These are phyloP conservation scores for Lignosus rhinocerotis DNA, from an alignment of 1,284 basidiomycete genomes.

Conservation along the genomic window DNA sequence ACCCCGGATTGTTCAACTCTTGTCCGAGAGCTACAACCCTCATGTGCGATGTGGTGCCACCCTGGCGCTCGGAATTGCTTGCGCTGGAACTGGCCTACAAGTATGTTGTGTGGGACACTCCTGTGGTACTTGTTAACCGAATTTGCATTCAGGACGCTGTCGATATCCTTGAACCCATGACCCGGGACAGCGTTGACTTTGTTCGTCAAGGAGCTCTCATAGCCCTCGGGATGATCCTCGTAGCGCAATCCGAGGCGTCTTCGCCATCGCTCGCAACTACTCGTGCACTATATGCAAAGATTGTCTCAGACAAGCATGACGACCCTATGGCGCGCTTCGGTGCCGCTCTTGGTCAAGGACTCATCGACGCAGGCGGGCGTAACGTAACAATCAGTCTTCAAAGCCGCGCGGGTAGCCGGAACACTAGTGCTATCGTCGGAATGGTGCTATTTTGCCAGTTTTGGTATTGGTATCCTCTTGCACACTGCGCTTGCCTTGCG, in stretches of 20 bases:
- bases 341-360: slow-evolving; percentile 90
- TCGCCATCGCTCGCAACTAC: slow-evolving; percentile 80
- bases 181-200: slow-evolving; percentile 94
- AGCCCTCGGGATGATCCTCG: slow-evolving; percentile 92
- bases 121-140: background rate
- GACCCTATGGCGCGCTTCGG: slow-evolving; percentile 97
- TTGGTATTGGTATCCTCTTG: slow-evolving; percentile 99
- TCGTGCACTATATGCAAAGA: slow-evolving; percentile 83
- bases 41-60: slow-evolving; percentile 96
- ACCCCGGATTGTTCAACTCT: slow-evolving; percentile 90
- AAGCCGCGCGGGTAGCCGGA: slow-evolving; percentile 86
- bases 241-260: slow-evolving; percentile 90
- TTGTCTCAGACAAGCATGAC: slow-evolving; percentile 93
- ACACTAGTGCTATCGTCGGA: slow-evolving; percentile 92
- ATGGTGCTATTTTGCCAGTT: slow-evolving; percentile 97
- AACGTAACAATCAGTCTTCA: slow-evolving; percentile 93
- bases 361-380: slow-evolving; percentile 94
- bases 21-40: slow-evolving; percentile 98
- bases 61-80: slow-evolving; percentile 91
- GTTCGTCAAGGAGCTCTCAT: slow-evolving; percentile 97
- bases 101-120: slow-evolving; percentile 36
- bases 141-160: slow-evolving; percentile 71
- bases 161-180: slow-evolving; percentile 94
- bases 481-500: slow-evolving; percentile 89
- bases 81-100: slow-evolving; percentile 94